Evolutionary conservation across 345 rosid species (phyloP).

Genomic region (Syzygium grande): DNA sequence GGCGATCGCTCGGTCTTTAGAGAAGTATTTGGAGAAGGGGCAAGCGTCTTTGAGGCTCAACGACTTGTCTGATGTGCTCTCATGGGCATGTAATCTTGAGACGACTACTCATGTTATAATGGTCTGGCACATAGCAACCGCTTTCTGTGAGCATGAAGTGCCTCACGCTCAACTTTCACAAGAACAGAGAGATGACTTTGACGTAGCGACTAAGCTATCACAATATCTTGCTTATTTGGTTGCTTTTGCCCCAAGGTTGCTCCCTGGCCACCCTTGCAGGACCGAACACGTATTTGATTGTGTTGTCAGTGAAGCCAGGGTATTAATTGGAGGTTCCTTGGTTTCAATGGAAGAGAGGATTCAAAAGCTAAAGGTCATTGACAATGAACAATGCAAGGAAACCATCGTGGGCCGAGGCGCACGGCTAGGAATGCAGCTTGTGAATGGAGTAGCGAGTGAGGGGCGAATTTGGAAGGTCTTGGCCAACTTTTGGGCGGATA

Average conservation of each 20-base stretch:
- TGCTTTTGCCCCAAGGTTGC: neutral
- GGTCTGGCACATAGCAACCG: conserved; percentile 1
- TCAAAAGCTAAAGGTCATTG: neutral
- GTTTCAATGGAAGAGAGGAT: neutral
- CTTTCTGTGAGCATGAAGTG: neutral
- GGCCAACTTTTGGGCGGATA: neutral
- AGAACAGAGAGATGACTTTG: neutral
- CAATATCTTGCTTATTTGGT: neutral
- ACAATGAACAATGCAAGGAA: fast-evolving
- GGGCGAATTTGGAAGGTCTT: neutral
- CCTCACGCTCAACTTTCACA: fast-evolving
- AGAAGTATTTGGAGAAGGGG: neutral
- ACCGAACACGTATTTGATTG: neutral
- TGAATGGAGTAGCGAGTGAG: fast-evolving
- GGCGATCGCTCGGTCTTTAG: neutral
- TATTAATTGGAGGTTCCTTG: neutral
- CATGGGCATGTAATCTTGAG: neutral
- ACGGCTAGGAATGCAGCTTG: neutral
- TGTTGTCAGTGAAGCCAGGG: neutral
- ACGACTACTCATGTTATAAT: neutral
- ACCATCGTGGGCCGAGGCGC: neutral
- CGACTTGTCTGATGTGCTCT: neutral
- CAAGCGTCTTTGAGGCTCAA: neutral
- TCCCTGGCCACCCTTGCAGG: neutral
- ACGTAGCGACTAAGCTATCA: neutral